These are phyloP conservation scores for Bothriochloa decipiens DNA, from an alignment of 176 grass and related monocot species.

Conservation along the genomic window DNA sequence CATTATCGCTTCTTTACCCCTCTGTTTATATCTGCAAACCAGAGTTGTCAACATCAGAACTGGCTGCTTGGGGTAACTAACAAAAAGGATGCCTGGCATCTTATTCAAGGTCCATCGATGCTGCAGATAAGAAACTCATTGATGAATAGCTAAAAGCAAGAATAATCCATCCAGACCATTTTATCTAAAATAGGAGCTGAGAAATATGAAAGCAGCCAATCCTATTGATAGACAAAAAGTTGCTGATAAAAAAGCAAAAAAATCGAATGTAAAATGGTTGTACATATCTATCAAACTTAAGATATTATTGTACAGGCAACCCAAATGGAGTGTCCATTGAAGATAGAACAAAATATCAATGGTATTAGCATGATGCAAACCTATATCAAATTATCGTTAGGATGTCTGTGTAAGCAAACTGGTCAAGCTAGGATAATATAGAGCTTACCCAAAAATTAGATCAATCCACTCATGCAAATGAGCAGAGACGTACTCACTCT, in stretches of 20 bases:
- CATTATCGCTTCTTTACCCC: conserved; percentile 79
- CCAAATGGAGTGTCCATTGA: background rate
- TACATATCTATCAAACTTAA: background rate
- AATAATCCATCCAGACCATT: conserved; percentile 8
- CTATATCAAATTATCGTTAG: conserved; percentile 4
- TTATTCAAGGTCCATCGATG: conserved; percentile 1
- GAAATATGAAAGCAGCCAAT: conserved; percentile 20
- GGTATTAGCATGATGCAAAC: background rate
- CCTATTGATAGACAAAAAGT: conserved; percentile 4
- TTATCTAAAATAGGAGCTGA: conserved; percentile 24
- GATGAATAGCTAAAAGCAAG: conserved; percentile 2
- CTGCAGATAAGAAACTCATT: conserved; percentile 1
- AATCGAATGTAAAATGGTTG: background rate
- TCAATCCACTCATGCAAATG: conserved; percentile 99
- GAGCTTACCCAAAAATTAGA: conserved; percentile 86
- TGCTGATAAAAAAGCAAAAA: background rate
- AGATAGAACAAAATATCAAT: background rate
- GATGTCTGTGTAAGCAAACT: background rate
- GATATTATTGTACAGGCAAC: conserved; percentile 18
- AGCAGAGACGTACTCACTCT: conserved; percentile 92
- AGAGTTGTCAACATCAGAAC: conserved; percentile 21
- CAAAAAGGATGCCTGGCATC: conserved; percentile 2
- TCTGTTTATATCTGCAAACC: conserved; percentile 91
- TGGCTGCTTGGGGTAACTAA: conserved; percentile 26
- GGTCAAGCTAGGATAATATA: conserved; percentile 24